Conservation (phyloP, 257 asterid species). For the Nicotiana obtusifolia region DNA sequence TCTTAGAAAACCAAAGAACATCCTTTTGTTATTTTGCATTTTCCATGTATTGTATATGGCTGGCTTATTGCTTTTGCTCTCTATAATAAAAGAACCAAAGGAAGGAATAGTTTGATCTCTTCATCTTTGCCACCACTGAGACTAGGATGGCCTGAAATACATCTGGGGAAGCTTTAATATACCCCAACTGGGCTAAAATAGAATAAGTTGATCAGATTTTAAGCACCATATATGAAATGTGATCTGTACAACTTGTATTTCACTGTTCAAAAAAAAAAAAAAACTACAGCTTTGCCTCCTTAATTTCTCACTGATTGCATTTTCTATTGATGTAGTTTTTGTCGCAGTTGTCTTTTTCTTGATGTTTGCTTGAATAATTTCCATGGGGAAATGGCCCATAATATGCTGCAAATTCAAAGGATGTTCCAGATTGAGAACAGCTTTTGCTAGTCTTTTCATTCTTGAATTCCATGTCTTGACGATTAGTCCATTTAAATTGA, state of each 20-base stretch:
- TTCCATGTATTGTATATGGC: neutral
- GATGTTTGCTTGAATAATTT: neutral
- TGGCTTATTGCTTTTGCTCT: neutral
- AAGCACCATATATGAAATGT: neutral
- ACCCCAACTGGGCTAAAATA: neutral
- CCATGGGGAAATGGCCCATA: constrained; percentile 2
- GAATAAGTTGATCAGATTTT: neutral
- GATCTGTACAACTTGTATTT: neutral
- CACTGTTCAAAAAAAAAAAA: neutral
- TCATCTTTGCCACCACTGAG: neutral
- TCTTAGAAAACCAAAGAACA: neutral
- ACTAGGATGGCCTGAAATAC: neutral
- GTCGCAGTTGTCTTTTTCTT: neutral
- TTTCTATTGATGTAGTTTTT: neutral
- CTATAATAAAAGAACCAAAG: neutral
- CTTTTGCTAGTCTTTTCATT: neutral
- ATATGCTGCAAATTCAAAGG: neutral
- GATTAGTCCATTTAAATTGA: neutral
- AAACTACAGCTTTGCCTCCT: neutral
- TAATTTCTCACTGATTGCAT: neutral
- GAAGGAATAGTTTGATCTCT: neutral
- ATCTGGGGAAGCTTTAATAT: neutral
- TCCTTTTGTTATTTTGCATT: neutral
- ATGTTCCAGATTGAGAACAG: neutral
- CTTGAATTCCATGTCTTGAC: neutral